Base-by-base conservation (phyloP, 2,329 filamentous ascomycete species). In the Ramularia endophylla region DNA sequence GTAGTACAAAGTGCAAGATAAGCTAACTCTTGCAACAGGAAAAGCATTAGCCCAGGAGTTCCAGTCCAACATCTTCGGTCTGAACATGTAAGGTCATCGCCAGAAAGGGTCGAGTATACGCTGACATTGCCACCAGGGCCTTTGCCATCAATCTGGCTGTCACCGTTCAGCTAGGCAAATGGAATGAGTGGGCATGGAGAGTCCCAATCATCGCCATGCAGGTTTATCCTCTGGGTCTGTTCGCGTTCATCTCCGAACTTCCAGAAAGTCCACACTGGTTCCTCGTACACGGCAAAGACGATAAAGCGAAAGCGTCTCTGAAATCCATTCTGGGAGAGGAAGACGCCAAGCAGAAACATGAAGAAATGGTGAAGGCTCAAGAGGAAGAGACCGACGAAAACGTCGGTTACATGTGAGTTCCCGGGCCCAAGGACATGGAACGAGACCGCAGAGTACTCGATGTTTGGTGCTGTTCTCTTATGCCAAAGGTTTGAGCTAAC, bases 181-280 rank as follows among this genome's bases (percentile, higher is more conserved):
- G 62, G 6, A 74, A 65, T 49, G 67, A 81, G 52, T 80, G 77
- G 77, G 77, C 77, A 0, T 81, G 77, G 78, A 65, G 78, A 18
- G 66, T 72, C 3, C 78, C 77, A 1, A 80, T 81, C 48, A 69
- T 80, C 16, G 63, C 68, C 27, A 81, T 81, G 78, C 76, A 80
- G 55, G 54, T 72, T 2, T 81, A 77, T 50, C 77, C 77, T 0
- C 47, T 77, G 0, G 44, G 74, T 4, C 63, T 81, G 3, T 65
- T 80, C 54, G 64, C 67, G 2, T 67, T 77, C 46, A 73, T 78
- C 17, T 66, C 65, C 27, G 61, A 64, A 2, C 63, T 81, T 3
- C 77, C 78, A 0, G 77, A 81, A 53, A 73, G 69, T 16, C 77
- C 78, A 0, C 58, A 77, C 5, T 81, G 75, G 75, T 69, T 73